These are phyloP conservation scores for Aspergillus panamensis DNA, from an alignment of 495 filamentous ascomycete genomes.

Conservation along the genomic window DNA sequence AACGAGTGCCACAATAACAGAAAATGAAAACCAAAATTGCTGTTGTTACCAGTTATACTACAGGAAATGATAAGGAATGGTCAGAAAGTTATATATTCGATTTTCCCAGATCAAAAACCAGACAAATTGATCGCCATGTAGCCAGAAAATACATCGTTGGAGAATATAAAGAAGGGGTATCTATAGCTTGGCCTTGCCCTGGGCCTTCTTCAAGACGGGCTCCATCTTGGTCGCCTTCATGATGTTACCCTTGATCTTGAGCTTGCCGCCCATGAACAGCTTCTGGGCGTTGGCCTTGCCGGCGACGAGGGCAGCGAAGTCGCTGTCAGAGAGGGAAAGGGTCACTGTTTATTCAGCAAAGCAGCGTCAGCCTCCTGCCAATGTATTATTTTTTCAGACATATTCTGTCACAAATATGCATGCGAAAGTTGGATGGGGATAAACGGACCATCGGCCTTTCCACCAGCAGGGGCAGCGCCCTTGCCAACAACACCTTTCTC, in stretches of 20 bases:
- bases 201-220: slow-evolving; percentile 87
- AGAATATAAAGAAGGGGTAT: slow-evolving; percentile 30
- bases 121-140: slow-evolving; percentile 7
- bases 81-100: background rate
- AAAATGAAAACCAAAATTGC: background rate
- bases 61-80: background rate
- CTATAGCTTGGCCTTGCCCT: slow-evolving; percentile 76
- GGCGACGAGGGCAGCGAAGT: slow-evolving; percentile 75
- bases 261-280: slow-evolving; percentile 93
- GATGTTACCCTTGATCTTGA: slow-evolving; percentile 97
- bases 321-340: slow-evolving; percentile 75
- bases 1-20: too few species aligned
- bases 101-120: slow-evolving; percentile 1
- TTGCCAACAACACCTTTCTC: slow-evolving; percentile 77
- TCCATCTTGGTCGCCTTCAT: slow-evolving; percentile 99
- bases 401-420: background rate
- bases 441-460: slow-evolving; percentile 75
- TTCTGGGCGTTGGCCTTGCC: slow-evolving; percentile 94
- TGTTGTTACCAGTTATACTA: background rate
- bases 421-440: background rate
- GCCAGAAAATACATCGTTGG: slow-evolving; percentile 6
- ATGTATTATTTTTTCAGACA: background rate
- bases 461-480: slow-evolving; percentile 61
- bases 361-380: slow-evolving; percentile 9
- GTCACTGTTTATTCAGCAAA: slow-evolving; percentile 57